phyloP scores from a whole-genome alignment of 441 rosid species.

The Corymbia calophylla region DNA sequence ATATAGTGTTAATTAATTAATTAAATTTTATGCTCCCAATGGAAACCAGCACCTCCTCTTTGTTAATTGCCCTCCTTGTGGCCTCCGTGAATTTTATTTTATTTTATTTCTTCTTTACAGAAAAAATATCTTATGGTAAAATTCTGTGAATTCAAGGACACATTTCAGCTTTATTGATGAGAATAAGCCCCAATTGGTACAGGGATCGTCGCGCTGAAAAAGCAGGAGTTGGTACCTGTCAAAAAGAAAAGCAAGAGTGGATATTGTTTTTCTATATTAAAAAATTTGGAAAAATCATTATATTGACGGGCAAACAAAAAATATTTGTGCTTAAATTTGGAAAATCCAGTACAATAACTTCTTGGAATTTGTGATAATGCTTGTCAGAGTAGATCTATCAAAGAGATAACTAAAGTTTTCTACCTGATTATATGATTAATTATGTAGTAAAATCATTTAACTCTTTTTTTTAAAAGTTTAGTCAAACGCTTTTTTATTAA shows the following conservation, averaged over 20 bases:
- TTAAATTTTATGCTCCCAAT: neutral
- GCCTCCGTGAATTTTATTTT: neutral
- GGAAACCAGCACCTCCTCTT: neutral
- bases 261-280: neutral
- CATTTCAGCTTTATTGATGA: neutral
- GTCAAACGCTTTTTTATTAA: neutral
- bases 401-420: neutral
- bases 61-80: neutral
- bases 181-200: neutral
- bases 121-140: neutral
- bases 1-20: neutral
- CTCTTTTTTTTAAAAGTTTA: neutral
- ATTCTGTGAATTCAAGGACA: neutral
- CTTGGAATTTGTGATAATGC: neutral
- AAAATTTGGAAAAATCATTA: neutral
- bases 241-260: neutral
- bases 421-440: neutral
- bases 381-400: neutral
- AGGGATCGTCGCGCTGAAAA: neutral
- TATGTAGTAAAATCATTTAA: neutral
- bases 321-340: neutral
- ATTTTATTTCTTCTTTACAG: neutral
- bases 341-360: neutral
- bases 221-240: neutral
- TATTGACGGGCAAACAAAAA: neutral